Evolutionary conservation across 768 basidiomycete genomes (phyloP).

Genomic region (Daedalea quercina): DNA sequence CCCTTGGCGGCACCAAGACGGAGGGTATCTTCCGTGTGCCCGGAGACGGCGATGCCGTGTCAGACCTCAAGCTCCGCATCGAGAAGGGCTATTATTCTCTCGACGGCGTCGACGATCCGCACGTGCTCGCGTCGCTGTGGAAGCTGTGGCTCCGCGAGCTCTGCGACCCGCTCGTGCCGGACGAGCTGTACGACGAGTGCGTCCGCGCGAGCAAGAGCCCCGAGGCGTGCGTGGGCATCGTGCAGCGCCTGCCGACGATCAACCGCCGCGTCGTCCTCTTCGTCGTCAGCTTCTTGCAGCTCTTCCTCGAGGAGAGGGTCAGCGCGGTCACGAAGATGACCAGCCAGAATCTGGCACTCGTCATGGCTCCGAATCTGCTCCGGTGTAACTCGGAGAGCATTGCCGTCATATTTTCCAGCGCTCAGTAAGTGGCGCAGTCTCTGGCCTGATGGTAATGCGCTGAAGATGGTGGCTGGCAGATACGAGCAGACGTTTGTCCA

Average conservation of each 20-base stretch:
- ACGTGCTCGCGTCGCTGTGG: constrained; percentile 82
- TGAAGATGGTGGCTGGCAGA: constrained; percentile 29
- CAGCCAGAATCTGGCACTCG: constrained; percentile 76
- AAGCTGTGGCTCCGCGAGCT: constrained; percentile 94
- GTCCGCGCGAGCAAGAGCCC: constrained; percentile 63
- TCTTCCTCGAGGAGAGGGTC: constrained; percentile 77
- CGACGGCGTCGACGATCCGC: constrained; percentile 85
- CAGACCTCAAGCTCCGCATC: constrained; percentile 83
- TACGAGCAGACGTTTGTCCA: constrained; percentile 89
- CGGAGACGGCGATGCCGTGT: constrained; percentile 84
- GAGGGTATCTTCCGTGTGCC: constrained; percentile 94
- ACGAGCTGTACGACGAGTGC: constrained; percentile 89
- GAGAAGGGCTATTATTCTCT: constrained; percentile 88
- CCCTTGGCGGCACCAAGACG: constrained; percentile 73
- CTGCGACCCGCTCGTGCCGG: constrained; percentile 85
- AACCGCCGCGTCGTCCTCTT: constrained; percentile 85
- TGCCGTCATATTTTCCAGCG: constrained; percentile 84
- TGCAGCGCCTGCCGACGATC: constrained; percentile 74
- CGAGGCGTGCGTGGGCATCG: constrained; percentile 63
- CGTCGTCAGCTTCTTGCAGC: constrained; percentile 84
- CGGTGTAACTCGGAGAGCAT: constrained; percentile 85
- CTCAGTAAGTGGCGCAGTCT: constrained; percentile 53
- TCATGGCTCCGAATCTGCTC: constrained; percentile 89
- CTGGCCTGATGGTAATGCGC: neutral
- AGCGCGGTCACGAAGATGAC: constrained; percentile 84